Conservation (phyloP, 495 filamentous ascomycete genomes). For the Trypethelium eluteriae region DNA sequence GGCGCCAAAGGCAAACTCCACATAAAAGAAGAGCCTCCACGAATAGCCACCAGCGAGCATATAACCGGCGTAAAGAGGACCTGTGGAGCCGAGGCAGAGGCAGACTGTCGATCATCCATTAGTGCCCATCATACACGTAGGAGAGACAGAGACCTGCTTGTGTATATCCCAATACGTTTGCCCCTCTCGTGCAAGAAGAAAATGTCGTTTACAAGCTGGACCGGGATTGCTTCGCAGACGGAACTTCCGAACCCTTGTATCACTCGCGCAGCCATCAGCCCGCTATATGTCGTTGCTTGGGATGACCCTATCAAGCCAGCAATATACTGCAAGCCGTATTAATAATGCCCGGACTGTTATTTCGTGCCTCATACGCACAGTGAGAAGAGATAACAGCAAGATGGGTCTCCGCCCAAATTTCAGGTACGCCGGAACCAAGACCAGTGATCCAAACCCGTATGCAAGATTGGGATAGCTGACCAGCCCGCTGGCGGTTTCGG, state of each 20-base stretch:
- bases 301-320: slow-evolving; percentile 52
- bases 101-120: slow-evolving; percentile 36
- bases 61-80: slow-evolving; percentile 54
- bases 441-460: slow-evolving; percentile 52
- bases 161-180: slow-evolving; percentile 52
- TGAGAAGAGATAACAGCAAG: slow-evolving; percentile 40
- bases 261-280: slow-evolving; percentile 49
- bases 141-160: slow-evolving; percentile 32
- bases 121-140: neutral
- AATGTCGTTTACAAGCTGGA: slow-evolving; percentile 60
- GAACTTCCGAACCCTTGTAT: slow-evolving; percentile 51
- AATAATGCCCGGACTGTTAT: neutral
- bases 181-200: slow-evolving; percentile 59
- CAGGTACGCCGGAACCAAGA: slow-evolving; percentile 53
- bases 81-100: slow-evolving; percentile 53
- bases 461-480: slow-evolving; percentile 57
- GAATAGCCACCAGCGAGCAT: slow-evolving; percentile 56
- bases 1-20: slow-evolving; percentile 51
- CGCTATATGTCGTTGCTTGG: slow-evolving; percentile 43
- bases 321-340: slow-evolving; percentile 39
- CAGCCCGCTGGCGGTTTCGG: slow-evolving; percentile 47
- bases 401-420: slow-evolving; percentile 53
- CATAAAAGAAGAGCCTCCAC: slow-evolving; percentile 60
- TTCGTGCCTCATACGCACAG: slow-evolving; percentile 38
- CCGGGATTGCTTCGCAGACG: slow-evolving; percentile 56